Evolutionary conservation across 2,329 filamentous ascomycete genomes (phyloP).

Genomic region (Xylaria polymorpha): DNA sequence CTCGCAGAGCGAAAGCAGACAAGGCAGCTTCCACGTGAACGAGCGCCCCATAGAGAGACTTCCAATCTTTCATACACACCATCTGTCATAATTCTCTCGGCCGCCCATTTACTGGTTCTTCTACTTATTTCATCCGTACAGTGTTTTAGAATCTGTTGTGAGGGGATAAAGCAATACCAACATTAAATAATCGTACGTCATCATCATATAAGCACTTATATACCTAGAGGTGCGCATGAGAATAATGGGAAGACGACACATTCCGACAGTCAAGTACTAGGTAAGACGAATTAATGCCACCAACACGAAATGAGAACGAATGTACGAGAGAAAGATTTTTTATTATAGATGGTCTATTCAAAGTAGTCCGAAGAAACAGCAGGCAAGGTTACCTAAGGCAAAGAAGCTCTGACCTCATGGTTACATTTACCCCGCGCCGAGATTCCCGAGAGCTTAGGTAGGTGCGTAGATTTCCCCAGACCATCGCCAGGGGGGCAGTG

Average conservation of each 20-base stretch:
- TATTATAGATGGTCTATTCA: too few species aligned
- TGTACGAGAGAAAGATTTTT: too few species aligned
- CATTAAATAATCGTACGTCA: background rate
- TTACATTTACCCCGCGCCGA: conserved; percentile 13
- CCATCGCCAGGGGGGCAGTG: background rate
- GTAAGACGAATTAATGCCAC: too few species aligned
- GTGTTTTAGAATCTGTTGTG: background rate
- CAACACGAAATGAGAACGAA: too few species aligned
- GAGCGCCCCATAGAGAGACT: background rate
- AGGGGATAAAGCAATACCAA: background rate
- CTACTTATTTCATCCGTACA: background rate
- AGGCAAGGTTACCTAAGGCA: too few species aligned
- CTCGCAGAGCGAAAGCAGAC: background rate
- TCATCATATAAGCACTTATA: too few species aligned
- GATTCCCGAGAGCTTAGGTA: background rate
- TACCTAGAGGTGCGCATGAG: too few species aligned
- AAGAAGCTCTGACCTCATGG: background rate
- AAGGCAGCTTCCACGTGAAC: background rate
- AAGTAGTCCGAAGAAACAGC: too few species aligned
- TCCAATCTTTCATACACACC: background rate
- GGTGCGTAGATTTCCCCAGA: background rate
- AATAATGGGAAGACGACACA: too few species aligned
- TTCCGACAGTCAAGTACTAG: too few species aligned
- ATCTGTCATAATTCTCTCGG: background rate
- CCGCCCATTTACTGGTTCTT: background rate